These are phyloP conservation scores for Diplocarpon rosae DNA, from an alignment of 2,329 filamentous ascomycete genomes.

Conservation along the genomic window DNA sequence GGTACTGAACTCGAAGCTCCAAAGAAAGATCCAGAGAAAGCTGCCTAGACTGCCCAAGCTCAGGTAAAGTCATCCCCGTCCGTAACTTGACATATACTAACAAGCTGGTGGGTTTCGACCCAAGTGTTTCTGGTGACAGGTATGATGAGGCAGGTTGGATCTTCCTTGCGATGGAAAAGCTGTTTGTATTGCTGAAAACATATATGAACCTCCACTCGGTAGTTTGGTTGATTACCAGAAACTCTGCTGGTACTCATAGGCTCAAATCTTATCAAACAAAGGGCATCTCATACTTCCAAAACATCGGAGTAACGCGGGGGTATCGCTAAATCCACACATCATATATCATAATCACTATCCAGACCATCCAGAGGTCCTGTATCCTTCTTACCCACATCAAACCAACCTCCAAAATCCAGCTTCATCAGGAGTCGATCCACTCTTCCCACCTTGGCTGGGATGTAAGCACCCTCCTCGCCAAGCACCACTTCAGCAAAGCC, in stretches of 20 bases:
- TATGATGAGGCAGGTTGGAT: too few species aligned
- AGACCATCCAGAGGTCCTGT: constrained; percentile 9
- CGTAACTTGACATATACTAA: too few species aligned
- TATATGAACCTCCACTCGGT: too few species aligned
- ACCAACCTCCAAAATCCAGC: constrained; percentile 46
- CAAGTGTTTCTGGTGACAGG: too few species aligned
- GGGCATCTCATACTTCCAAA: neutral
- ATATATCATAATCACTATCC: constrained; percentile 18
- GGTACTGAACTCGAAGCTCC: too few species aligned
- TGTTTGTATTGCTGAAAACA: too few species aligned
- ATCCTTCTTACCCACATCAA: constrained; percentile 16
- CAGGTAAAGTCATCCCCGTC: too few species aligned
- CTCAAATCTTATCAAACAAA: neutral
- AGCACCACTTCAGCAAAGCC: constrained; percentile 26
- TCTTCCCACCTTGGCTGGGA: constrained; percentile 63
- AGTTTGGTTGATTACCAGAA: neutral
- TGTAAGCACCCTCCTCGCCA: constrained; percentile 43
- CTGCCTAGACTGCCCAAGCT: too few species aligned
- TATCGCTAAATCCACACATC: constrained; percentile 5
- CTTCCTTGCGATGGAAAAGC: too few species aligned
- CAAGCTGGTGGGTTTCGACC: too few species aligned
- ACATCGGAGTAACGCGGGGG: constrained; percentile 1
- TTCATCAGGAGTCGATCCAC: constrained; percentile 87
- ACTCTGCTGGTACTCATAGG: neutral
- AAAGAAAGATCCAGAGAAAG: too few species aligned